phyloP scores from a whole-genome alignment of 2,329 filamentous ascomycete genomes.

The Zasmidium cellare region DNA sequence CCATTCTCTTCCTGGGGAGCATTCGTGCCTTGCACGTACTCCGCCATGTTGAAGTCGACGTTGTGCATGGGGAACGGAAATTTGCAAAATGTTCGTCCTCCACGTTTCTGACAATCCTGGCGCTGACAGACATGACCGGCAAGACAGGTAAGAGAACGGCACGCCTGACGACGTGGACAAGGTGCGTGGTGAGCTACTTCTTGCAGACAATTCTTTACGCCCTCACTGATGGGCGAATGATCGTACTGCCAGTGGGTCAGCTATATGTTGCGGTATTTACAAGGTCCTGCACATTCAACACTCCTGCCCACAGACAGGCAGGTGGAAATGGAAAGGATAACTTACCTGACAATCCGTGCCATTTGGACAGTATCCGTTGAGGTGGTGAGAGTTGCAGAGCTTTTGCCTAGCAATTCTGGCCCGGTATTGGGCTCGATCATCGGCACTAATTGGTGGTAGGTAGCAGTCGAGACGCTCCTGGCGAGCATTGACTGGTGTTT shows the following conservation, averaged over 20 bases:
- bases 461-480: conserved; percentile 50
- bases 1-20: neutral
- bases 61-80: conserved; percentile 16
- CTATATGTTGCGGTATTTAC: neutral
- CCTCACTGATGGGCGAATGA: conserved; percentile 45
- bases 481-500: conserved; percentile 50
- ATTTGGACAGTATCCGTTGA: conserved; percentile 32
- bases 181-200: conserved; percentile 47
- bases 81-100: conserved; percentile 30
- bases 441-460: conserved; percentile 37
- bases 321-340: no score
- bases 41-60: conserved; percentile 16
- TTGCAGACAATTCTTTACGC: conserved; percentile 43
- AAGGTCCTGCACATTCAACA: no score
- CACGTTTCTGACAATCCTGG: conserved; percentile 28
- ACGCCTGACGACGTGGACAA: conserved; percentile 43
- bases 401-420: conserved; percentile 41
- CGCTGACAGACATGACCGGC: conserved; percentile 50
- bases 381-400: conserved; percentile 52
- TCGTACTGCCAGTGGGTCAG: conserved; percentile 45
- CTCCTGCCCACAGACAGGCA: no score
- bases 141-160: conserved; percentile 46
- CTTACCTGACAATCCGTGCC: conserved; percentile 23
- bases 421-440: conserved; percentile 44
- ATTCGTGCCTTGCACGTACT: conserved; percentile 8